A percentile compares a stretch with the other conserved stretches of the same genome.
Evolutionary conservation across 2,329 filamentous ascomycete species (phyloP).

Genomic region (Myriosclerotinia duriaeana): DNA sequence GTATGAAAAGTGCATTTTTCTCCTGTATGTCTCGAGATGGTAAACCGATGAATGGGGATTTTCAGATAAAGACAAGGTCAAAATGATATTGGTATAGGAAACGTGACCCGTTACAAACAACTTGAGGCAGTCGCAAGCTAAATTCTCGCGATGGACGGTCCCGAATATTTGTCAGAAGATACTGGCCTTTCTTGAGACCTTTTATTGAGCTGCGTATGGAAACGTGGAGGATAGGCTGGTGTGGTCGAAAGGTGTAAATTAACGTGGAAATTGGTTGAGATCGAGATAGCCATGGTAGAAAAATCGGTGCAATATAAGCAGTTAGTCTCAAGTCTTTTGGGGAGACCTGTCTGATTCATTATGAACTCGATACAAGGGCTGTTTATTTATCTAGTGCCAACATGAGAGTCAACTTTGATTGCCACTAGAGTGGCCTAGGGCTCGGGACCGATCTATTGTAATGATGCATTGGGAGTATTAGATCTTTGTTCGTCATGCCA

Average conservation of each 20-base stretch:
- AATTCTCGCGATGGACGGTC: too few relatives aligned
- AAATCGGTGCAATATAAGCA: too few relatives aligned
- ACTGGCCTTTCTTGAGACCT: not conserved
- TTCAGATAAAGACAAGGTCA: not conserved
- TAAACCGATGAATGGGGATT: not conserved
- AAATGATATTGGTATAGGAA: not conserved
- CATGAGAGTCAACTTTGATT: rapidly evolving
- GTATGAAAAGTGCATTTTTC: not conserved
- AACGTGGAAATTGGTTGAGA: too few relatives aligned
- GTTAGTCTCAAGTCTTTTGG: too few relatives aligned
- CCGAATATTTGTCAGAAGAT: too few relatives aligned
- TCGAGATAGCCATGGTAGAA: not conserved
- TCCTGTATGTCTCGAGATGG: rapidly evolving
- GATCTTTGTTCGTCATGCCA: not conserved
- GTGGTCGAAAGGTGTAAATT: not conserved
- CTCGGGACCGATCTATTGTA: too few relatives aligned
- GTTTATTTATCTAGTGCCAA: not conserved
- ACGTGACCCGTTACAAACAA: not conserved
- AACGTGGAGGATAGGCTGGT: not conserved
- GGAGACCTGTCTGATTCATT: not conserved
- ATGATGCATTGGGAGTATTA: too few relatives aligned
- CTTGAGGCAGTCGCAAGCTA: not conserved
- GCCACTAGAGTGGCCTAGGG: rapidly evolving
- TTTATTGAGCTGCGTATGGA: not conserved
- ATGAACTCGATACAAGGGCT: not conserved